Evolutionary conservation across 1,139 yeast species (phyloP), one percentile per base, ranked within the genome.

Genomic region (Diutina catenulata): DNA sequence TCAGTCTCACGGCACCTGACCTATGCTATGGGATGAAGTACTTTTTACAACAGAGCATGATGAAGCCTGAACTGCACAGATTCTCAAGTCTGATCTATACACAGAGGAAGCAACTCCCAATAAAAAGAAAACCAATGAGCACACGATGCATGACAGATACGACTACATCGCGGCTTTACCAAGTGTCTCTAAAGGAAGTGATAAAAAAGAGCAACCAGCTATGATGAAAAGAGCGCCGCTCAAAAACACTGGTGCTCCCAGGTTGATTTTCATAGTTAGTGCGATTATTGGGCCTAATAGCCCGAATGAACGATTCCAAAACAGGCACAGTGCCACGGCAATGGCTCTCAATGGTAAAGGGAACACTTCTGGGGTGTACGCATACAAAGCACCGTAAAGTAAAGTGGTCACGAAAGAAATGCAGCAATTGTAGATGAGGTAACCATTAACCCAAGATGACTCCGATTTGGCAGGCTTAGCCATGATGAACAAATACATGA

Each of bases 281-380:
- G 35, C 23, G 13, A 21, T 20, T 6, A 31, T n/a, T 21, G 35
- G 35, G 5, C 35, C 35, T 11, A 31, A 20, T 13, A 31, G 14
- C 6, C 35, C 35, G 21, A 20, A 31, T 7, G 19, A 14, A 5
- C 35, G 24, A 13, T 31, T 31, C 35, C 35, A 31, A 21, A 31
- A 31, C 35, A 31, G 35, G 9, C 35, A 31, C 35, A 65, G 51
- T 0, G 70, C 71, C 18, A 64, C 59, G 1, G 63, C 70, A 4
- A 70, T 64, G 4, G 69, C 70, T 45, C 70, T 51, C 21, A 63
- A 55, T 40, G 53, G 59, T 1, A 68, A 52, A 11, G 62, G 63
- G 47, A 64, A 64, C 31, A 64, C 57, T 43, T 65, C 71, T 0
- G 70, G 70, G 0, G 70, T 65, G 45, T 64, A 64, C 10, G 70